A percentile compares a stretch with the other conserved stretches of the same genome.
Conservation (phyloP, 768 basidiomycete species). For the Agrocybe praecox region DNA sequence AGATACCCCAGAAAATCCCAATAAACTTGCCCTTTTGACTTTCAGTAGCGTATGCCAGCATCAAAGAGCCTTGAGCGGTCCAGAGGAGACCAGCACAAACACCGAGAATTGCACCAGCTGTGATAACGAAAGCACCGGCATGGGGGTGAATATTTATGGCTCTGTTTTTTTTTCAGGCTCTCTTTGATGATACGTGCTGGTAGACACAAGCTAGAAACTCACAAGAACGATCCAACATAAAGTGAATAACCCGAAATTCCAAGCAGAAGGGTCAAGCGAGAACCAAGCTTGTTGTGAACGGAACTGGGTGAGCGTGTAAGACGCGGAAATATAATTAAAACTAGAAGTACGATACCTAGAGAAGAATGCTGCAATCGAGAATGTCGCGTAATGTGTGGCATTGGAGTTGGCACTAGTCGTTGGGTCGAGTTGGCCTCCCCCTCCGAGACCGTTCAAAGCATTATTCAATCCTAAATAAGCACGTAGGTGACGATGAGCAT, state of each 20-base stretch:
- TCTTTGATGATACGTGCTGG: not conserved
- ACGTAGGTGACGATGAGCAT: too few species aligned
- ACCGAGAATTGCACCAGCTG: slow-evolving; percentile 73
- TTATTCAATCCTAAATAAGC: slow-evolving; percentile 69
- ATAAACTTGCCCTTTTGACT: slow-evolving; percentile 77
- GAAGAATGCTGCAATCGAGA: slow-evolving; percentile 45
- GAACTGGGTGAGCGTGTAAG: slow-evolving; percentile 47
- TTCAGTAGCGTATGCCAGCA: slow-evolving; percentile 85
- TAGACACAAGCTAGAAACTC: too few species aligned
- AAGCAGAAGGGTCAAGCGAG: slow-evolving; percentile 68
- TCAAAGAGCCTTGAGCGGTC: slow-evolving; percentile 85
- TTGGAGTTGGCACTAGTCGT: slow-evolving; percentile 71
- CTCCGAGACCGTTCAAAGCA: slow-evolving; percentile 78
- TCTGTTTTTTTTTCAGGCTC: slow-evolving; percentile 32
- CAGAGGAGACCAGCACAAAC: slow-evolving; percentile 73
- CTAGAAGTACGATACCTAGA: slow-evolving; percentile 53
- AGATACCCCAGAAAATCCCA: slow-evolving; percentile 82
- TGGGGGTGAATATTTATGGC: slow-evolving; percentile 69
- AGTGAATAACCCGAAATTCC: slow-evolving; percentile 79
- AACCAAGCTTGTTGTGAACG: slow-evolving; percentile 79
- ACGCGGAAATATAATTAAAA: not conserved
- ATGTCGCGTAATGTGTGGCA: slow-evolving; percentile 63
- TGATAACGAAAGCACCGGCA: slow-evolving; percentile 66
- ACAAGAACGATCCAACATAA: slow-evolving; percentile 77
- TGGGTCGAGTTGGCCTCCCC: slow-evolving; percentile 71